These are phyloP conservation scores for Camptophora hylomeconis DNA, from an alignment of 2,329 filamentous ascomycete genomes.

Conservation along the genomic window DNA sequence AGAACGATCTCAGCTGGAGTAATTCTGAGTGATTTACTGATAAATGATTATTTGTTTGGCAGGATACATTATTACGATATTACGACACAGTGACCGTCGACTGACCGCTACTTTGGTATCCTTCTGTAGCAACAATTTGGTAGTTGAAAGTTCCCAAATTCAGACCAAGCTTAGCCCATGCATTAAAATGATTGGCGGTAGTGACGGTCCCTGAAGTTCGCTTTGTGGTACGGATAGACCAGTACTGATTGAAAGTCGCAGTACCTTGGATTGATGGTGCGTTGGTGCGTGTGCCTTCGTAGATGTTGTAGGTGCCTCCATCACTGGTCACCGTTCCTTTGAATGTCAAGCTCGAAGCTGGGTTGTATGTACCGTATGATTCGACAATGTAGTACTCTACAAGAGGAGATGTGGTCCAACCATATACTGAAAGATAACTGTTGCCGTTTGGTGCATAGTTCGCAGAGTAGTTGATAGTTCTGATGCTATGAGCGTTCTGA, in stretches of 20 bases:
- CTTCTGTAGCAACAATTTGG: conserved; percentile 31
- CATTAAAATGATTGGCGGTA: conserved; percentile 25
- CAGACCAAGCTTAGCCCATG: conserved; percentile 23
- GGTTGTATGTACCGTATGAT: conserved; percentile 22
- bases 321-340: conserved; percentile 26
- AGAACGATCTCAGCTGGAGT: no score
- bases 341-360: conserved; percentile 17
- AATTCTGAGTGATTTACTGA: no score
- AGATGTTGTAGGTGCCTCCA: conserved; percentile 26
- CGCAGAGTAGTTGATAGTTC: conserved; percentile 21
- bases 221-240: conserved; percentile 26
- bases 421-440: conserved; percentile 26
- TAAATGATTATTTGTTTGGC: no score
- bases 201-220: conserved; percentile 25
- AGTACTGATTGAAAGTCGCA: conserved; percentile 30
- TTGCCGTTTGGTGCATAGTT: conserved; percentile 21
- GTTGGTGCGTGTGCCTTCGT: conserved; percentile 24
- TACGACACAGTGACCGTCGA: neutral
- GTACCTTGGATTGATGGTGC: conserved; percentile 28
- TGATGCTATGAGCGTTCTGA: conserved; percentile 3
- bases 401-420: conserved; percentile 27
- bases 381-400: conserved; percentile 29
- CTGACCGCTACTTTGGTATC: conserved; percentile 27
- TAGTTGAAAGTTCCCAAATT: conserved; percentile 24
- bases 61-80: no score